These are phyloP conservation scores for Acacia crassicarpa DNA, from an alignment of 306 rosid genomes.

Conservation along the genomic window DNA sequence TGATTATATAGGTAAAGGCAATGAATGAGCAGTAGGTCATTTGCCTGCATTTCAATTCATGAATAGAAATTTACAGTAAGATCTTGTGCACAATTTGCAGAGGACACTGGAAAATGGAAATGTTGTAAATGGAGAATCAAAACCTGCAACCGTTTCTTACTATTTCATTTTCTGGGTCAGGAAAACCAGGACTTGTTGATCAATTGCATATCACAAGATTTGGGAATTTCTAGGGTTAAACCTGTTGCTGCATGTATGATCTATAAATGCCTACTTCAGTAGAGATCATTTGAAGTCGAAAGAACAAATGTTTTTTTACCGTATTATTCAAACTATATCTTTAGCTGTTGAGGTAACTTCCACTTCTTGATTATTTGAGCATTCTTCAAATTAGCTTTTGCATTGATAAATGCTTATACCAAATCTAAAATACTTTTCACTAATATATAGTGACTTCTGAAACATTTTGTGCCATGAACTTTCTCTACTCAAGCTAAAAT, in stretches of 20 bases:
- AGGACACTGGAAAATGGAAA: no score
- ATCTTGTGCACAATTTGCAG: no score
- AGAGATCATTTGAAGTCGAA: slow-evolving; percentile 99
- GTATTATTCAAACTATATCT: slow-evolving; percentile 95
- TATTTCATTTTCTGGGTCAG: no score
- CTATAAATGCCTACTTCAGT: slow-evolving; percentile 97
- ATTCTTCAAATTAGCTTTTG: slow-evolving; percentile 30
- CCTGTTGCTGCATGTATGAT: slow-evolving; percentile 94
- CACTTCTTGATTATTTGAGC: slow-evolving; percentile 22
- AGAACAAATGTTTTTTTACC: slow-evolving; percentile 91
- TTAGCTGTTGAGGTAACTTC: slow-evolving; percentile 82
- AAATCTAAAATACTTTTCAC: slow-evolving; percentile 24
- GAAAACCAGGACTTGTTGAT: slow-evolving; percentile 92
- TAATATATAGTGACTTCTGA: slow-evolving; percentile 31
- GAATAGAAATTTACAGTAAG: no score
- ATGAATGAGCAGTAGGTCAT: no score
- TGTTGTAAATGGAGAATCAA: no score
- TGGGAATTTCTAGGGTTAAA: slow-evolving; percentile 94
- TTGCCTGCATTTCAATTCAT: no score
- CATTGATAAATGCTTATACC: slow-evolving; percentile 15
- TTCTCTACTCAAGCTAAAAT: slow-evolving; percentile 13
- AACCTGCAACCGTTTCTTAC: no score
- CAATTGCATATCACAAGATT: slow-evolving; percentile 86
- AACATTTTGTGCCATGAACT: slow-evolving; percentile 1
- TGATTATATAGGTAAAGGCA: no score